These are phyloP conservation scores for Lunularia cruciata DNA, from an alignment of 225 moss, liverwort and hornwort genomes.

Conservation along the genomic window DNA sequence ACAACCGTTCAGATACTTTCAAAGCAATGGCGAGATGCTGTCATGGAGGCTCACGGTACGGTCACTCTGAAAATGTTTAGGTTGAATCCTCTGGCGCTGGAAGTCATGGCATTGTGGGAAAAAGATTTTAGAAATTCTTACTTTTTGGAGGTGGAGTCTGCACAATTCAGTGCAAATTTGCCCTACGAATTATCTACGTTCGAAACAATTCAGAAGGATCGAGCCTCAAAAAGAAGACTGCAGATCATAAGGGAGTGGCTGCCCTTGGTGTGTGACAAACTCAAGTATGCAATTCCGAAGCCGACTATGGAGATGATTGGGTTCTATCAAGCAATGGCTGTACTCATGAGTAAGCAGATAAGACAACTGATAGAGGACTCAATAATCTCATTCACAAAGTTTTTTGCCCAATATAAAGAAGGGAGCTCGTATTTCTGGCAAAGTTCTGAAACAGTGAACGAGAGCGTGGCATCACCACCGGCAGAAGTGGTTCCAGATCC, in stretches of 20 bases:
- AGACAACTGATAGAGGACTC: conserved; percentile 63
- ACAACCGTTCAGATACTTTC: conserved; percentile 58
- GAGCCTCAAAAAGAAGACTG: conserved; percentile 56
- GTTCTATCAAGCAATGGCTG: conserved; percentile 84
- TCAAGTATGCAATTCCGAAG: conserved; percentile 61
- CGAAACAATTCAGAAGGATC: conserved; percentile 50
- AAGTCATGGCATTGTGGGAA: conserved; percentile 59
- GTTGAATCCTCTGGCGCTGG: conserved; percentile 67
- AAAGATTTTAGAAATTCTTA: conserved; percentile 48
- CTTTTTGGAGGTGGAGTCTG: conserved; percentile 56
- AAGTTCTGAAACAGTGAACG: background rate
- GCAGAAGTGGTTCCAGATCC: background rate
- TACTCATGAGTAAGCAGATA: conserved; percentile 73
- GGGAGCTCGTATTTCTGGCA: conserved; percentile 53
- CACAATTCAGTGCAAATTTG: conserved; percentile 34
- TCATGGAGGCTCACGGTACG: conserved; percentile 45
- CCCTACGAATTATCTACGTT: conserved; percentile 58
- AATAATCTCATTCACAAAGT: conserved; percentile 63
- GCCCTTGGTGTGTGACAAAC: conserved; percentile 61
- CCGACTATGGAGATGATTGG: conserved; percentile 67
- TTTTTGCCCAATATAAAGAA: conserved; percentile 38
- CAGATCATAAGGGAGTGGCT: conserved; percentile 53
- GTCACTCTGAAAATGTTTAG: conserved; percentile 43
- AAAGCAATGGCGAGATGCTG: conserved; percentile 64
- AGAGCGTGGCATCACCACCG: background rate